Evolutionary conservation across 768 basidiomycete species (phyloP).

Genomic region (Amanita molliuscula): DNA sequence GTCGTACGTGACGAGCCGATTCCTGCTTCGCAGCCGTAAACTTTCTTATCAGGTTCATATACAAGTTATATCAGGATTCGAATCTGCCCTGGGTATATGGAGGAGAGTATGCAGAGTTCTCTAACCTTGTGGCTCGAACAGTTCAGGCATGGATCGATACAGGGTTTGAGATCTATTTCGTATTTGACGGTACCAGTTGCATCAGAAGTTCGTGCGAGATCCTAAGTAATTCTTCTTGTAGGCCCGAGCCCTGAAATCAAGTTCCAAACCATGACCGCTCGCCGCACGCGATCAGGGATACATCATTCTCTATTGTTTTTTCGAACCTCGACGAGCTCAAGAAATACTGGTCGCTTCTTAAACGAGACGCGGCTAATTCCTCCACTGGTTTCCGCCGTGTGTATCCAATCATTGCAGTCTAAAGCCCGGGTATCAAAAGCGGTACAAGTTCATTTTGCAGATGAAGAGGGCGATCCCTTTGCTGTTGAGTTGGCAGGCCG

Average conservation of each 20-base stretch:
- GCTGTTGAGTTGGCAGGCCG: slow-evolving; percentile 77
- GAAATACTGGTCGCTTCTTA: slow-evolving; percentile 56
- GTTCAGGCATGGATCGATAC: slow-evolving; percentile 61
- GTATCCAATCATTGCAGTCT: slow-evolving; percentile 40
- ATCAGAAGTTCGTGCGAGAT: slow-evolving; percentile 4
- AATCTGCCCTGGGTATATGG: slow-evolving; percentile 79
- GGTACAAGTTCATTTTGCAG: slow-evolving; percentile 59
- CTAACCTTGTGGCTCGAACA: slow-evolving; percentile 33
- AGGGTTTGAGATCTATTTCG: slow-evolving; percentile 58
- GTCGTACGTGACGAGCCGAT: slow-evolving; percentile 54
- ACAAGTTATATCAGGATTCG: slow-evolving; percentile 48
- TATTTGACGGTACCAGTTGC: slow-evolving; percentile 64
- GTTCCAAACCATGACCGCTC: slow-evolving; percentile 53
- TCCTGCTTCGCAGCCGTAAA: slow-evolving; percentile 8
- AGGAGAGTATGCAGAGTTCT: slow-evolving; percentile 62
- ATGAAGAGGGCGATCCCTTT: slow-evolving; percentile 76
- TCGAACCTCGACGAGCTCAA: slow-evolving; percentile 59
- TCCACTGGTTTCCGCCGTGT: slow-evolving; percentile 49
- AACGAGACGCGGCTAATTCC: slow-evolving; percentile 68
- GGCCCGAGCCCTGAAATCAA: slow-evolving; percentile 67
- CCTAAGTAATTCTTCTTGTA: slow-evolving; percentile 18
- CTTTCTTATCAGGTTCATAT: slow-evolving; percentile 55
- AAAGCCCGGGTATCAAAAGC: slow-evolving; percentile 22
- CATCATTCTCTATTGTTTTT: slow-evolving; percentile 68
- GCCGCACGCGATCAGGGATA: slow-evolving; percentile 46